phyloP scores from a whole-genome alignment of 106 monocot genomes.

The Allium sativum region DNA sequence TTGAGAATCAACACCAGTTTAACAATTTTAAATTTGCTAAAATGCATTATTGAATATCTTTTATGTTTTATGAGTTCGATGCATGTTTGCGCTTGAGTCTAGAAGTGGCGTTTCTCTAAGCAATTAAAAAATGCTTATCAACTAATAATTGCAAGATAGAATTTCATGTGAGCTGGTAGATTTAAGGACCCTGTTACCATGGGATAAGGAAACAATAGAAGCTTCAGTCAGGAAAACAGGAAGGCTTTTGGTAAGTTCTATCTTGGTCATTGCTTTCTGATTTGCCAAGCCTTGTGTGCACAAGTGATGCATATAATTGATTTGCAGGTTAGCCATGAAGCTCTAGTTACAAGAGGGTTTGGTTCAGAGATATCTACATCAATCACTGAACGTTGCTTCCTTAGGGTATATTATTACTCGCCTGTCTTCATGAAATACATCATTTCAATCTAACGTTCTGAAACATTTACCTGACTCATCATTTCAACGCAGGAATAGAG shows the following conservation, averaged over 20 bases:
- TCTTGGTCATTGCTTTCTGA: too few relatives aligned
- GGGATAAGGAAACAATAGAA: too few relatives aligned
- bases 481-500: too few relatives aligned
- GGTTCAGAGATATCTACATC: too few relatives aligned
- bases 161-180: slow-evolving; percentile 96
- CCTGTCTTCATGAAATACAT: not conserved
- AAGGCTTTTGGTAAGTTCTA: slow-evolving; percentile 38
- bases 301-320: not conserved
- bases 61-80: not conserved
- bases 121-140: not conserved
- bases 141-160: slow-evolving; percentile 50
- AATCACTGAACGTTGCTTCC: too few relatives aligned
- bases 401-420: not conserved
- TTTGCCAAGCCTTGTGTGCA: not conserved
- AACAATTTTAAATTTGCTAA: too few relatives aligned
- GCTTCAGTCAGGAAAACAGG: too few relatives aligned
- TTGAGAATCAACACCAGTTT: too few relatives aligned
- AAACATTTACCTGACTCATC: not conserved
- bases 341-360: too few relatives aligned
- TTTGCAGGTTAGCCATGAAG: too few relatives aligned
- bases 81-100: too few relatives aligned
- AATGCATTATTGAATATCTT: too few relatives aligned
- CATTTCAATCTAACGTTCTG: not conserved
- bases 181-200: slow-evolving; percentile 76
- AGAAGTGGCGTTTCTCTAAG: not conserved